Evolutionary conservation across 768 basidiomycete genomes (phyloP), one percentile per base, ranked within the genome.

Genomic region (Lentinula sp.): DNA sequence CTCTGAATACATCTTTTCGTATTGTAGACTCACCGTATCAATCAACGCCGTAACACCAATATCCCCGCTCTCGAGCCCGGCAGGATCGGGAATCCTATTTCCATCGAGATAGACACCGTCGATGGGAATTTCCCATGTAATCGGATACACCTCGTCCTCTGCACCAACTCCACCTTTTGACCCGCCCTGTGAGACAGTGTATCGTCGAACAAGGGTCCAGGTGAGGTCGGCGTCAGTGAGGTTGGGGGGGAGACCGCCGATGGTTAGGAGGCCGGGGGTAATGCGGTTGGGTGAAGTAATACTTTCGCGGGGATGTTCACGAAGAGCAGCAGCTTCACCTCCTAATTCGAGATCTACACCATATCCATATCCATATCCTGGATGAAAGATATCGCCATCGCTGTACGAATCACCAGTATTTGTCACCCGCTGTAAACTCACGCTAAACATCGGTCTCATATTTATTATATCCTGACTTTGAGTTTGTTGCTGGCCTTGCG

Each of bases 51-150:
- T 85, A 10, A 88, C 74, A 0, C 76, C 69, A 62, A 88, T 83
- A 4, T 69, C 70, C 0, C 76, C 9, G 85, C 68, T 12, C 70
- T 73, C 2, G 89, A 90, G 39, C 76, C 78, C 5, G 84, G 79
- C n/a, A 91, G 73, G 64, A 74, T 77, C 62, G 28, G 28, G 28
- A 28, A 28, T 28, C 28, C 28, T 28, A 3, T 77, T 67, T 12
- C 86, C 88, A 64, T 91, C 86, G 37, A 93, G 78, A 68, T 77
- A 91, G 5, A 91, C 86, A 60, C 85, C 85, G 57, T 90, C 89
- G 6, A 92, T 61, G 32, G 81, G 76, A 6, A 90, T 74, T 69
- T 92, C 90, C 90, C 90, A 91, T 10, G 85, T 77, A 32, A 87
- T 74, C 1, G 85, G 84, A 68, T 87, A 87, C 12, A 72, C 70